These are phyloP conservation scores for Allantophomopsis cytisporea DNA, from an alignment of 2,329 filamentous ascomycete genomes.

Conservation along the genomic window DNA sequence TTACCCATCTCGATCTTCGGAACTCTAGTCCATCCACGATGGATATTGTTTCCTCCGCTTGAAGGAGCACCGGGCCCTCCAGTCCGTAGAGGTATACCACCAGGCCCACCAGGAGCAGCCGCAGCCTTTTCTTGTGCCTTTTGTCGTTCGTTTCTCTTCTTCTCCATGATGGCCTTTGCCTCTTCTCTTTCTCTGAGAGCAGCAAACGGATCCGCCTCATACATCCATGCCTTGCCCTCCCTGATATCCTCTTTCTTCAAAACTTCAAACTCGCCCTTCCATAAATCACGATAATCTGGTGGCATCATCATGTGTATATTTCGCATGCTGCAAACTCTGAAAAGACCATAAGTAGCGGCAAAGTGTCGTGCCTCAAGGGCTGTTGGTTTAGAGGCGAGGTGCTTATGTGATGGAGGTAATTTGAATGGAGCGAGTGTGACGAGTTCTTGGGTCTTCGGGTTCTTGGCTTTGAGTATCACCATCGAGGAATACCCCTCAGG, in stretches of 20 bases:
- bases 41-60: conserved; percentile 20
- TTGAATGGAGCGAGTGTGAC: conserved; percentile 69
- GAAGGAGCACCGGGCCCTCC: conserved; percentile 22
- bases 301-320: conserved; percentile 92
- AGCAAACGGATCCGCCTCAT: conserved; percentile 88
- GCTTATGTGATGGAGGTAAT: conserved; percentile 62
- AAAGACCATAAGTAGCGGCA: conserved; percentile 82
- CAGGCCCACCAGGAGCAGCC: conserved; percentile 44
- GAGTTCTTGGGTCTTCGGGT: conserved; percentile 72
- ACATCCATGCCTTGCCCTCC: conserved; percentile 77
- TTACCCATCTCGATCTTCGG: conserved; percentile 91
- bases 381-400: conserved; percentile 63
- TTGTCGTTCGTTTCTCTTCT: conserved; percentile 62
- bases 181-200: conserved; percentile 69
- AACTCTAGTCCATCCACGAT: conserved; percentile 68
- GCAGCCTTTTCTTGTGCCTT: conserved; percentile 55
- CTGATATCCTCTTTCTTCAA: conserved; percentile 72
- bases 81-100: conserved; percentile 33
- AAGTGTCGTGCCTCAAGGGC: conserved; percentile 88
- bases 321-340: conserved; percentile 86
- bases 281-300: conserved; percentile 76
- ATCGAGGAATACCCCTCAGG: conserved; percentile 65
- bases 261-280: conserved; percentile 76
- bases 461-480: conserved; percentile 62
- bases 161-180: conserved; percentile 60